Evolutionary conservation across 306 rosid species (phyloP), one percentile per base, ranked within the genome.

Genomic region (Fagus crenata): DNA sequence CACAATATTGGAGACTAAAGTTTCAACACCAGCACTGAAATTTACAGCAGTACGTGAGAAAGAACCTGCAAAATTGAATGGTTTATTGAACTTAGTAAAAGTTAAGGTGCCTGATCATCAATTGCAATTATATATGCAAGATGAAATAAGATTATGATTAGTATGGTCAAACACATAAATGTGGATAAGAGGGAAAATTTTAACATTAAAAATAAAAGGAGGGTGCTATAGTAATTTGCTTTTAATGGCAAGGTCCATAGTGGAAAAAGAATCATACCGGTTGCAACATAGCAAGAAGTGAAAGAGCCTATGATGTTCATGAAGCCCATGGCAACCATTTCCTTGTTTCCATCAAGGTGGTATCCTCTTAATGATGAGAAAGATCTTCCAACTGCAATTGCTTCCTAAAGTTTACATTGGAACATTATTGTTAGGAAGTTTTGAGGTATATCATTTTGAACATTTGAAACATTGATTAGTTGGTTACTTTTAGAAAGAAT

Each of bases 221-320:
- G n/a, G 5, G 0, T 11, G 51, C 51, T 46, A 0, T 8, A 46
- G 1, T 4, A 61, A 13, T 63, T 12, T 35, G 69, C 41, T 33
- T 61, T 11, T 12, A 18, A 11, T 12, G 68, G n/a, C 39, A 18
- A 46, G 11, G 51, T 46, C 51, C 14, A 46, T 9, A 46, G 51
- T 55, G 61, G 7, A 63, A 12, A 51, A 41, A 18, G 58, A 11
- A 72, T 2, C 55, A 65, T 87, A 91, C 98, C 98, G 51, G 97
- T 92, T 59, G 98, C 95, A 55, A 90, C 90, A 78, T 90, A 95
- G 84, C 97, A 95, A 7, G 98, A 95, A 73, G 97, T 90, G 53
- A 89, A 83, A 54, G 98, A 95, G 61, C 98, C 98, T 6, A 88
- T 82, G 60, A 95, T 77, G 90, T 95, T 95, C 86, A 90, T 88